Evolutionary conservation across 345 rosid species (phyloP), one percentile per base, ranked within the genome.

Genomic region (Gossypium anomalum): DNA sequence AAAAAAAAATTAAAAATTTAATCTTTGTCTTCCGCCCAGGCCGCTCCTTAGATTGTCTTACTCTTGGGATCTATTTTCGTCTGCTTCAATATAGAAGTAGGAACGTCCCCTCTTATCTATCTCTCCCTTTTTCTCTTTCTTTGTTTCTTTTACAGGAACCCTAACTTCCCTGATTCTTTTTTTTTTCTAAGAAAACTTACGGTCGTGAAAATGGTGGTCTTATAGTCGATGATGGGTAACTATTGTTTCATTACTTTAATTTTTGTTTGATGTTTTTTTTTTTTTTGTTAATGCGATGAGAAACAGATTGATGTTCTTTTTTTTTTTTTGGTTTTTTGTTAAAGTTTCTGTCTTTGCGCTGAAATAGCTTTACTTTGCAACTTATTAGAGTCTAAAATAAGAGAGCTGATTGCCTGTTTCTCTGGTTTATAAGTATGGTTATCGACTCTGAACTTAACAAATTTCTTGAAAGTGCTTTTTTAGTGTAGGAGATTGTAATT

Each of bases 191-290:
- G 14, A 57, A 20, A n/a, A 49, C 34, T 17, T 27, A 3, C 17
- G 61, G 53, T 70, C 47, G 1, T 29, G 0, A 70, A 70, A 53
- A 70, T 29, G 73, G 4, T 11, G 48, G n/a, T 70, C 73, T 70
- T 52, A 10, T 70, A 52, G 73, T 52, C 13, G 60, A 52, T 70
- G 45, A n/a, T 70, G 60, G 19, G 73, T 52, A 70, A 29, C 48
- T 70, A 2, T 16, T 49, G 3, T 49, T 27, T 25, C n/a, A 7
- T 48, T 67, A 14, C 20, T 34, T 38, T 1, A n/a, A 7, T 55
- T 55, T n/a, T 57, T 57, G 2, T 56, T 56, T 19, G 9, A 1
- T 14, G 16, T 29, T 29, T 34, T 34, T 3, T 27, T 27, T 29
- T 27, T 41, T 22, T 44, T 7, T 15, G 20, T 23, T 68, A 4